Conservation (phyloP, 2,329 filamentous ascomycete genomes). For the Diaporthe destruens region DNA sequence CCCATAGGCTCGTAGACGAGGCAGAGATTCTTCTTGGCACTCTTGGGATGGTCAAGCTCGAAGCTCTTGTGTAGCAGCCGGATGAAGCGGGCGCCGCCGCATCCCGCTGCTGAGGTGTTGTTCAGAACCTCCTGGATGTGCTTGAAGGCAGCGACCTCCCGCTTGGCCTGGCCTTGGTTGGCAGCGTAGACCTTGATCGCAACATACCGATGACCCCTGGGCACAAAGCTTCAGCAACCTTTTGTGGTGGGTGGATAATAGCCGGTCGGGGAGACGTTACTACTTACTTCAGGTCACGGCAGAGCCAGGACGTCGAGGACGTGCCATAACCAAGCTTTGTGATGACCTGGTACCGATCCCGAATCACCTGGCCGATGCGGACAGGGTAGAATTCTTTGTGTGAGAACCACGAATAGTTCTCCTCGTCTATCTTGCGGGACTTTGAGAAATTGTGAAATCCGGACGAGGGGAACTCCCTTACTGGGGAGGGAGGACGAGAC, state of each 20-base stretch:
- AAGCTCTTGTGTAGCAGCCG: not conserved
- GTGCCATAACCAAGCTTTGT: slow-evolving; percentile 11
- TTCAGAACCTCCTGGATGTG: not conserved
- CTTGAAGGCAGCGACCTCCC: not conserved
- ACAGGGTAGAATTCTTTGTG: not conserved
- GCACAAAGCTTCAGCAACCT: not conserved
- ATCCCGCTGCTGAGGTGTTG: not conserved
- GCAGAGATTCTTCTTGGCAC: not conserved
- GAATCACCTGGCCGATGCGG: not conserved
- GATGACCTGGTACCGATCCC: not conserved
- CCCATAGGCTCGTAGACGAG: not conserved
- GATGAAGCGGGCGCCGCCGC: not conserved
- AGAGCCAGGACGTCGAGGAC: not conserved
- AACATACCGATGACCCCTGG: not conserved
- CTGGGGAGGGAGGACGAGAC: not conserved
- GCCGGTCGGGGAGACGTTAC: no score
- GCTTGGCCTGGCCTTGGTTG: slow-evolving; percentile 1
- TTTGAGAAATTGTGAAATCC: not conserved
- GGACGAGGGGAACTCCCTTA: not conserved
- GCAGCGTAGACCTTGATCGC: not conserved
- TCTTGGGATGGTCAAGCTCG: not conserved
- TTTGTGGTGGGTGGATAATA: not conserved
- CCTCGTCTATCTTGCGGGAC: not conserved
- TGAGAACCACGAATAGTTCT: slow-evolving; percentile 3
- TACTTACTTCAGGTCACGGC: not conserved